Evolutionary conservation across 2,329 filamentous ascomycete species (phyloP), one percentile per base, ranked within the genome.

Genomic region (Trichoderma breve): DNA sequence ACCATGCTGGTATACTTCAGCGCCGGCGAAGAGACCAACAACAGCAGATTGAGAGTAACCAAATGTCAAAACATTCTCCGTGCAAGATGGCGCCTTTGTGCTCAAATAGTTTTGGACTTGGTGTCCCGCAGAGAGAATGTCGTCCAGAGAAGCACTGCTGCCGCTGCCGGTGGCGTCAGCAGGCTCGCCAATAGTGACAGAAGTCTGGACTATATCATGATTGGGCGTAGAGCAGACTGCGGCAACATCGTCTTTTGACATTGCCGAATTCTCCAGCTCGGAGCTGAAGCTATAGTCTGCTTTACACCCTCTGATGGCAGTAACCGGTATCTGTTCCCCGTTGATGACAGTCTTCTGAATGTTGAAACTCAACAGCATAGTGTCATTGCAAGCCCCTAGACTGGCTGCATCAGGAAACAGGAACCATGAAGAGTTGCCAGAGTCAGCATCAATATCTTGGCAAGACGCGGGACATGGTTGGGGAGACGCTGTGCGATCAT

Each of bases 1-100:
- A 21, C 75, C 74, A 61, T 77, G 73, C 36, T 77, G 73, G 39
- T 77, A 71, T 12, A 77, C 70, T 60, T 77, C 73, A 21, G 73
- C 71, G 26, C 76, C 75, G 51, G 72, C 75, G 39, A 73, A 78
- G 7, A 77, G 36, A 51, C 76, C 75, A 67, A 72, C 39, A 30
- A 72, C 51, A 12, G 70, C 34, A 58, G 73, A 74, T 47, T 66
- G 71, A n/a, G 64, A 73, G 61, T 74, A 72, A 30, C 71, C 72
- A 73, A 73, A 73, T 39, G 21, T 60, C 34, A 74, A 51, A 58
- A 72, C 64, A 60, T 74, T 74, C 18, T 72, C 39, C n/a, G 64
- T 72, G 65, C 73, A 74, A 58, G 65, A 73, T 9, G 73, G 73
- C 18, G 71, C 51, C 51, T 70, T 65, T 36, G 71, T 58, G 39